Base-by-base conservation (phyloP, 257 asterid species). In the Ballota nigra region DNA sequence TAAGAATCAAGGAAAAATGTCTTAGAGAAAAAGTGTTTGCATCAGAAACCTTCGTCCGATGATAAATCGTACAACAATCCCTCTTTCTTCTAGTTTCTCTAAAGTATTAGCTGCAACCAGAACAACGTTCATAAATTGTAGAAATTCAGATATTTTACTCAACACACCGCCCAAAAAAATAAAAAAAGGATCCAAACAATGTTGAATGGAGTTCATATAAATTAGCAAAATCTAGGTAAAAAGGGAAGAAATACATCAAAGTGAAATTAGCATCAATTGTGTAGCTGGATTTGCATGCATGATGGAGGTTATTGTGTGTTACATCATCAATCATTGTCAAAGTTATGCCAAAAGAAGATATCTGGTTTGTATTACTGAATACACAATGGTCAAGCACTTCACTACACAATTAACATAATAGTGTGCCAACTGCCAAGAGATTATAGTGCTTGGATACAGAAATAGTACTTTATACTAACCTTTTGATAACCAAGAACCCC, bases 401-500 rank as follows among this genome's bases (percentile, higher is more conserved):
- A n/a, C 18, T 41, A 41, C 61, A 72, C 36, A 63, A 38, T 68
- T 20, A 15, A 47, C 8, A 22, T 18, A 15, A 58, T 47, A 23
- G 16, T 11, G 47, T 51, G 33, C 59, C n/a, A 36, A 65, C 36
- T 51, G 33, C 59, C n/a, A 36, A 65, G 41, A 16, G n/a, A 45
- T 6, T 38, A 36, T 8, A 28, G 38, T 47, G 29, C 49, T 22
- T 12, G 45, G 36, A 34, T 36, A 28, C 20, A 6, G 8, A 47
- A 52, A 77, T 31, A 55, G 18, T 47, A 53, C 41, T 69, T 55
- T 57, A 76, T 16, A 57, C 78, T 71, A 61, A 92, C 98, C 97
- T 81, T 81, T 81, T 45, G 91, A 86, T 92, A 88, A 82, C 98
- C 91, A 88, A 70, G 96, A 84, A 12, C 92, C 96, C 78, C 98